Conservation (phyloP, 2,329 filamentous ascomycete genomes). For the Pseudonectria buxi region DNA sequence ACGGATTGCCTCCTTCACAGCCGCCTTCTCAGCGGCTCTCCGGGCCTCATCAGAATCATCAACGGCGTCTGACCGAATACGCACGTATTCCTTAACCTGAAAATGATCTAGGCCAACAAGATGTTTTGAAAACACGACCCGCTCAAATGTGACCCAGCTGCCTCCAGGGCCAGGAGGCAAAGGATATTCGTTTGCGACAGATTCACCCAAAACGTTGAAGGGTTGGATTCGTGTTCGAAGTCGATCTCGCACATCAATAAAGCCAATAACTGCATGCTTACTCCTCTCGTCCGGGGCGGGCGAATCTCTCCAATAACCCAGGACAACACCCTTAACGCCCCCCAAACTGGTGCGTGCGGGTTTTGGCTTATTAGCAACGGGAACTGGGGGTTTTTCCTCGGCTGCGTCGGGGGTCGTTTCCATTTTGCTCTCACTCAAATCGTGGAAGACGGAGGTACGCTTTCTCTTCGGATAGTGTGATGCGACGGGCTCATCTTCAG, state of each 20-base stretch:
- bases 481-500: slow-evolving; percentile 29
- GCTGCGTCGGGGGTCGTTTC: slow-evolving; percentile 29
- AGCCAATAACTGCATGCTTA: slow-evolving; percentile 55
- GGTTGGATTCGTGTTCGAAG: slow-evolving; percentile 53
- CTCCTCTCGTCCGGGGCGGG: slow-evolving; percentile 38
- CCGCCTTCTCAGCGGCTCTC: slow-evolving; percentile 32
- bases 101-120: slow-evolving; percentile 49
- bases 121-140: slow-evolving; percentile 51
- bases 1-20: slow-evolving; percentile 41
- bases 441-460: slow-evolving; percentile 42
- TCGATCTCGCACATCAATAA: slow-evolving; percentile 55
- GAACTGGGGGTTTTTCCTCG: slow-evolving; percentile 21
- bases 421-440: slow-evolving; percentile 42
- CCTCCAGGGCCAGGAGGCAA: slow-evolving; percentile 53
- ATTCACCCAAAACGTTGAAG: slow-evolving; percentile 40
- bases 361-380: slow-evolving; percentile 19
- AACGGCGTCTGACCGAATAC: slow-evolving; percentile 37
- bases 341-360: slow-evolving; percentile 22
- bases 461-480: slow-evolving; percentile 50
- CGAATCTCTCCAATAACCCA: slow-evolving; percentile 58
- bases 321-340: slow-evolving; percentile 39
- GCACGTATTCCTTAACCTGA: slow-evolving; percentile 57
- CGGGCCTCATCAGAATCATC: slow-evolving; percentile 34
- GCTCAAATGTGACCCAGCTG: slow-evolving; percentile 58
- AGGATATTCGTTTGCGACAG: slow-evolving; percentile 39